Evolutionary conservation across 2,329 filamentous ascomycete species (phyloP).

Genomic region (Calonectria honghensis): DNA sequence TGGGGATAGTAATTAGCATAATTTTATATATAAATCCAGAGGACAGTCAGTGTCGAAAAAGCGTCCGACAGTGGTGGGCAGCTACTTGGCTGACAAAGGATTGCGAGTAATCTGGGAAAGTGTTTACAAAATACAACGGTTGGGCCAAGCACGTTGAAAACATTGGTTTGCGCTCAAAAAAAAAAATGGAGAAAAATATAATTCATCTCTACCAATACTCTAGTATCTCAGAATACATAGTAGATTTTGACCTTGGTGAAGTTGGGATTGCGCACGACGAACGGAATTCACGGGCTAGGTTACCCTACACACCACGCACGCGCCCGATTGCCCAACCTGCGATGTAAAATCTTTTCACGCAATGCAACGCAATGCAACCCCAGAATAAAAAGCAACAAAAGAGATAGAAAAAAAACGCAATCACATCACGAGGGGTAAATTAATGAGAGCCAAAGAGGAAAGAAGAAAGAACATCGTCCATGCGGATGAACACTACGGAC

Average conservation of each 20-base stretch:
- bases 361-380: not conserved
- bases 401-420: not conserved
- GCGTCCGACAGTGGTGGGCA: no score
- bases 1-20: no score
- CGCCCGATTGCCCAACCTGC: not conserved
- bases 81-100: fast-evolving
- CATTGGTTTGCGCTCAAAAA: no score
- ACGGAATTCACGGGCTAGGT: no score
- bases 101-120: no score
- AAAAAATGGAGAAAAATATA: no score
- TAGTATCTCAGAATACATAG: not conserved
- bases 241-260: not conserved
- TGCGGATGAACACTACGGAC: conserved; percentile 1
- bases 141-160: not conserved
- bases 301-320: conserved; percentile 18
- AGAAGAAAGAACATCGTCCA: not conserved
- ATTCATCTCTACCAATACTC: not conserved
- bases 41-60: no score
- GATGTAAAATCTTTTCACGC: not conserved
- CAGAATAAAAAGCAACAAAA: not conserved
- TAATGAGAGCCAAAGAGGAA: not conserved
- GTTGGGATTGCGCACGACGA: no score
- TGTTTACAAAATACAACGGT: no score
- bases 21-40: no score
- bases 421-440: no score